These are phyloP conservation scores for Fusarium nisikadoi DNA, from an alignment of 2,329 filamentous ascomycete genomes.

Conservation along the genomic window DNA sequence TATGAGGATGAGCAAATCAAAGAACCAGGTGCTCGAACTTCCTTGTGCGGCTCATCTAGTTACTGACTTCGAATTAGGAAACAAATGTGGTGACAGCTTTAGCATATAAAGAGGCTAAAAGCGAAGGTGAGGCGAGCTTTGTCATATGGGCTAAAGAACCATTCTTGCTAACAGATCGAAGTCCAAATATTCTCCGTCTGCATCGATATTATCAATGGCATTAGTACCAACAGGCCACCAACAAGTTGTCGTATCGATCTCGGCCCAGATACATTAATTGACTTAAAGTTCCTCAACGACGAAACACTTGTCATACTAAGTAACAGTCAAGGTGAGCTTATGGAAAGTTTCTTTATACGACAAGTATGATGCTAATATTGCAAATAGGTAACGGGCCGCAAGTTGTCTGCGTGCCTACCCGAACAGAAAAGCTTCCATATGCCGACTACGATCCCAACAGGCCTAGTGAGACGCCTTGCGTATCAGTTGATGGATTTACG, in stretches of 20 bases:
- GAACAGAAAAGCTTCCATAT: constrained; percentile 51
- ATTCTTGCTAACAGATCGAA: constrained; percentile 41
- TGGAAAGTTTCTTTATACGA: neutral
- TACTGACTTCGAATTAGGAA: constrained; percentile 45
- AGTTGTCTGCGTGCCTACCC: constrained; percentile 52
- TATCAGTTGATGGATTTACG: constrained; percentile 29
- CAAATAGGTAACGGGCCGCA: constrained; percentile 41
- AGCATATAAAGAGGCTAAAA: constrained; percentile 51
- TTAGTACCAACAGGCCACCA: constrained; percentile 60
- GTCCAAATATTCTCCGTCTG: constrained; percentile 67
- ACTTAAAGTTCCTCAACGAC: constrained; percentile 76
- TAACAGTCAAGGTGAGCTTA: constrained; percentile 52
- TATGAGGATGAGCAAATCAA: constrained; percentile 62
- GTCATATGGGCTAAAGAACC: too few relatives aligned
- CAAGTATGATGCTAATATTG: neutral
- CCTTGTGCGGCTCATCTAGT: neutral
- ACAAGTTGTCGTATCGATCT: constrained; percentile 56
- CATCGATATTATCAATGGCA: constrained; percentile 66
- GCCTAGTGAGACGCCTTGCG: neutral
- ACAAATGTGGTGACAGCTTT: constrained; percentile 55
- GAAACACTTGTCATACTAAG: constrained; percentile 69
- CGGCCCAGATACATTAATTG: constrained; percentile 59
- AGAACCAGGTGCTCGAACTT: constrained; percentile 47
- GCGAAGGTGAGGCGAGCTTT: constrained; percentile 49
- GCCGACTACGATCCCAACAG: constrained; percentile 47